Percentiles rank a stretch among this genome's conserved stretches.
Evolutionary conservation across 208 protist genomes (phyloP).

Genomic region (Trypanosoma theileri): DNA sequence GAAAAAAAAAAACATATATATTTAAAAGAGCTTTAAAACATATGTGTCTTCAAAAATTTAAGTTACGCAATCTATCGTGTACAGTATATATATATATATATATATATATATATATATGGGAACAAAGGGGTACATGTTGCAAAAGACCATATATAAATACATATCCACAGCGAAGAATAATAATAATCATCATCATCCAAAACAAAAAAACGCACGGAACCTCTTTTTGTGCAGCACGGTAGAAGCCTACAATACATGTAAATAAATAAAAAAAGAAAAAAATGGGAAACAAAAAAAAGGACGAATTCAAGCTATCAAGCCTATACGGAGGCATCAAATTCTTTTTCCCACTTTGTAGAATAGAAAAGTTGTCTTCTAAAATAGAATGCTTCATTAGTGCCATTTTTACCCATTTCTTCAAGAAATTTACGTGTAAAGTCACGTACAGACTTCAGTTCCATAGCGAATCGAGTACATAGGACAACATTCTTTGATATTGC

Average conservation of each 20-base stretch:
- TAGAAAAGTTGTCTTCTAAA: slow-evolving; percentile 82
- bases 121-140: too few species aligned
- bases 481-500: slow-evolving; percentile 80
- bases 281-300: slow-evolving; percentile 10
- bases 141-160: too few species aligned
- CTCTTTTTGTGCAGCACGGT: too few species aligned
- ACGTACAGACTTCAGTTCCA: slow-evolving; percentile 71
- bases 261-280: slow-evolving; percentile 11
- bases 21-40: too few species aligned
- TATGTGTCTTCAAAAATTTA: too few species aligned
- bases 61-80: too few species aligned
- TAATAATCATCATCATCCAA: too few species aligned
- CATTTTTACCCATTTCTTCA: slow-evolving; percentile 29
- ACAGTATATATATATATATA: too few species aligned
- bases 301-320: neutral
- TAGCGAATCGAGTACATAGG: slow-evolving; percentile 69
- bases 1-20: too few species aligned
- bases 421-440: slow-evolving; percentile 62
- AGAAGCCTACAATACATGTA: neutral
- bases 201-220: too few species aligned
- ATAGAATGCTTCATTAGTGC: slow-evolving; percentile 54
- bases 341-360: slow-evolving; percentile 69
- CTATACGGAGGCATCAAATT: slow-evolving; percentile 68
- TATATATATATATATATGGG: too few species aligned
- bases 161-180: too few species aligned